Conservation (phyloP, 208 protist genomes). For the Trypanosoma brucei region DNA sequence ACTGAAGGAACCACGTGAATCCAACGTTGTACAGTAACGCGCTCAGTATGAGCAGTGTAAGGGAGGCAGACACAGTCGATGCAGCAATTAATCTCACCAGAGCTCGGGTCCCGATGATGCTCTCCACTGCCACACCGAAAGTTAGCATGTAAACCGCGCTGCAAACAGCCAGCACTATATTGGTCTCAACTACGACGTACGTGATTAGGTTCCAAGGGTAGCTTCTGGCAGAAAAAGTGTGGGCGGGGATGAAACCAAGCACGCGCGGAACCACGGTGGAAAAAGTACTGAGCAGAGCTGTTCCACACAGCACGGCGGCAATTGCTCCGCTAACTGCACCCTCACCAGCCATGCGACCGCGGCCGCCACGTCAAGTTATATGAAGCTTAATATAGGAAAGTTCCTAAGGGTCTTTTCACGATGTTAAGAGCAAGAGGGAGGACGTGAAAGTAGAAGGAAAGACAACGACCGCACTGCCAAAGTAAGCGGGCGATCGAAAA, state of each 20-base stretch:
- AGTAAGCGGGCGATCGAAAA: too few species aligned
- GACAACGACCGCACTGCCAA: too few species aligned
- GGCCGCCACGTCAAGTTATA: too few species aligned
- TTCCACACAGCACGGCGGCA: constrained; percentile 18
- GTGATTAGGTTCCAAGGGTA: constrained; percentile 28
- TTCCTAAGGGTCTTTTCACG: too few species aligned
- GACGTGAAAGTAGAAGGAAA: too few species aligned
- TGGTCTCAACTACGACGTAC: constrained; percentile 19
- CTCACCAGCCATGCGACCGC: not conserved
- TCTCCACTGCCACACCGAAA: constrained; percentile 29
- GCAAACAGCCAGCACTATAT: constrained; percentile 12
- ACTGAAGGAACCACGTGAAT: constrained; percentile 25
- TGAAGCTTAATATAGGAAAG: too few species aligned
- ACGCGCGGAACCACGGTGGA: constrained; percentile 13
- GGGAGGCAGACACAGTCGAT: constrained; percentile 18
- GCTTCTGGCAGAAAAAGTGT: constrained; percentile 26
- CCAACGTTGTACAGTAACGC: constrained; percentile 14
- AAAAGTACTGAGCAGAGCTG: constrained; percentile 1
- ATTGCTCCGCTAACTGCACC: constrained; percentile 6
- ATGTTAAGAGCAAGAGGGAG: too few species aligned
- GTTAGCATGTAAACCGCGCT: constrained; percentile 19
- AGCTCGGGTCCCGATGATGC: constrained; percentile 15
- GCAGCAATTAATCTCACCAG: constrained; percentile 26
- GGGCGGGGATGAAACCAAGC: constrained; percentile 25
- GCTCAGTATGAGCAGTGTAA: constrained; percentile 24